Base-by-base conservation (phyloP, 2,329 filamentous ascomycete genomes). In the Pleomassaria siparia region DNA sequence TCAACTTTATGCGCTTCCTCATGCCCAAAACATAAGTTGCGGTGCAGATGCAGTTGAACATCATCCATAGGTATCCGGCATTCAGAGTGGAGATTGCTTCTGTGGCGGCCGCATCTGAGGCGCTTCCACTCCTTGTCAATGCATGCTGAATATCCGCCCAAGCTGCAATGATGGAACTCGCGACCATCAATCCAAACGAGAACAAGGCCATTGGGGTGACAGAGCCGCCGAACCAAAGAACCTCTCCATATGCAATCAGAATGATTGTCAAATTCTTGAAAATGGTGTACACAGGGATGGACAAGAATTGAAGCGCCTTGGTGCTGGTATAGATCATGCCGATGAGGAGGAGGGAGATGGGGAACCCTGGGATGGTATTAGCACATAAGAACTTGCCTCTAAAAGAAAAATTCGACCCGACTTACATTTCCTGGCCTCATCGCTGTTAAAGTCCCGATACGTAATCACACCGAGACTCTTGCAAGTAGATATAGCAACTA, bases 231-330 rank as follows among this genome's bases (percentile, higher is more conserved):
- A 99, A 99, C 91, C 92, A 97, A 44, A 99, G 81, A 24, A 99
- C 92, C 75, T 99, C 94, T 60, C 94, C 94, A 61, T 99, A 99
- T 46, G 94, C 94, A 66, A 97, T 99, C 56, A 97, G 85, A 64
- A 99, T 97, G 72, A 95, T 99, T 52, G 94, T 97, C 78, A 99
- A 75, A 77, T 99, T 99, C 82, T 99, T 99, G 82, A 99, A 99
- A 71, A 99, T 99, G 46, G 94, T 99, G 76, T 99, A 99, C 21
- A 99, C 94, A 20, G 94, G 94, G 46, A 99, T 95, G 25, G 91
- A 96, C 52, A 99, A 87, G 74, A 86, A 97, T 74, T 96, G 91
- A 37, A 99, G 84, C 16, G 94, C 91, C 78, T 96, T 96, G 65
- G 89, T 94, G 65, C 90, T 86, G 46, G 94, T 97, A 76, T 97